Base-by-base conservation (phyloP, 495 filamentous ascomycete genomes). In the Endocarpon pusillum region DNA sequence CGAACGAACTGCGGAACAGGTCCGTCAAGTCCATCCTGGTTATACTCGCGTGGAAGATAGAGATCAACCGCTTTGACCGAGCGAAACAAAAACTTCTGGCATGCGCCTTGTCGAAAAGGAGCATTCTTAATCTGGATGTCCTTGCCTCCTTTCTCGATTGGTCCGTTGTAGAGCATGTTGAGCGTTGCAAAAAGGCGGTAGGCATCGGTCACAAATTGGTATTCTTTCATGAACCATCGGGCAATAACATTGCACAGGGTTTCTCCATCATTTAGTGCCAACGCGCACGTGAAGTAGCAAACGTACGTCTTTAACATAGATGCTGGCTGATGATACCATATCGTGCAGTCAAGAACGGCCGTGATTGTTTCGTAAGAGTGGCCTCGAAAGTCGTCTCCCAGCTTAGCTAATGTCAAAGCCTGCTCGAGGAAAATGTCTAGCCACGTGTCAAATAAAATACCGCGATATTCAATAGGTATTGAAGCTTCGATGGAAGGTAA, bases 1-100 rank as follows among this genome's bases (percentile, higher is more conserved):
- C 28, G 28, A n/a, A 31, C 19, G 19, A 31, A 31, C 12, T 31
- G 5, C 19, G 28, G 28, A 5, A 31, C 5, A 7, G 28, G 28
- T 5, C 28, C 28, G 5, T n/a, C 14, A 7, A 15, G 12, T 7
- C 5, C 12, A 17, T 31, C 28, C 24, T 58, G 58, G 34, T 58
- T 54, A 45, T 53, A 59, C 11, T 57, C 44, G 2, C 51, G 45
- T 4, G 59, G 51, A 1, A 72, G 39, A 6, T 60, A 60, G 39
- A 60, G 73, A 47, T 97, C 89, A 70, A 92, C 83, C 10, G 75
- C 74, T 52, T 92, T 93, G 55, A 94, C 77, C 53, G 87, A 81
- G 15, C 86, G 70, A 7, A 93, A 64, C 47, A 96, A 71, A 49
- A 77, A 91, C 47, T 94, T 94, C 55, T 91, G 84, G 19, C 77